Percentiles rank a stretch among this genome's conserved stretches.
Conservation (phyloP, 1,139 yeast genomes). For the Hansenula lynferdii region DNA sequence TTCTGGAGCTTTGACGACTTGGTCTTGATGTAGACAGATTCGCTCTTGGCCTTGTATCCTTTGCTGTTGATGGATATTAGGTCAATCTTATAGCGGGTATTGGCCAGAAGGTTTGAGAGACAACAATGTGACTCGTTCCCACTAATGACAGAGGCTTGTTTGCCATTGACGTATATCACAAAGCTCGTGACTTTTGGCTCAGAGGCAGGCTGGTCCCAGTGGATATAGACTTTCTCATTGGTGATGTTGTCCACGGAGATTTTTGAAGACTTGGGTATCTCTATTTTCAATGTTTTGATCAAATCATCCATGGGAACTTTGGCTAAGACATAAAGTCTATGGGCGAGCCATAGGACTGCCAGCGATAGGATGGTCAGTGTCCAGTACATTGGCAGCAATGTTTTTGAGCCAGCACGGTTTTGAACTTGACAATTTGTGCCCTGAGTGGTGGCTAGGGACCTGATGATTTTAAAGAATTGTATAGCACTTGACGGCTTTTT, state of each 20-base stretch:
- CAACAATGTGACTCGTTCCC: constrained; percentile 31
- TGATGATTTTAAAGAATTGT: too few relatives aligned
- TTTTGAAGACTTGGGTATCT: constrained; percentile 52
- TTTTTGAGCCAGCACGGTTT: too few relatives aligned
- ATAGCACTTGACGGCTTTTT: background rate
- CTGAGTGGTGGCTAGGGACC: background rate
- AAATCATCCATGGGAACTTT: constrained; percentile 46
- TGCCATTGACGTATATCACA: constrained; percentile 43
- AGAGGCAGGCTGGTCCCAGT: constrained; percentile 41
- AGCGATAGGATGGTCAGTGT: constrained; percentile 11
- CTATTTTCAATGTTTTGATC: constrained; percentile 45
- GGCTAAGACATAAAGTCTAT: constrained; percentile 25
- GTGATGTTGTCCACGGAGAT: constrained; percentile 54
- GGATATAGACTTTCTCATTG: constrained; percentile 43
- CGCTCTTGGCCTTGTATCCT: constrained; percentile 41
- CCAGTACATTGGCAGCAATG: constrained; percentile 13
- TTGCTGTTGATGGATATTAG: constrained; percentile 46
- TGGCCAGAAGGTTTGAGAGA: constrained; percentile 40
- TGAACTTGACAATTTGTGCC: background rate
- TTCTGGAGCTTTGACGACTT: constrained; percentile 17
- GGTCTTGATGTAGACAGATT: constrained; percentile 41
- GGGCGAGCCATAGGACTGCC: constrained; percentile 20
- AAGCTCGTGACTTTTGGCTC: constrained; percentile 22
- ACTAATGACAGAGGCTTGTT: constrained; percentile 22
- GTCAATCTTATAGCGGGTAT: constrained; percentile 48